A percentile compares a stretch with the other conserved stretches of the same genome.
Evolutionary conservation across 2,329 filamentous ascomycete species (phyloP).

Genomic region (Aspergillus sp.): DNA sequence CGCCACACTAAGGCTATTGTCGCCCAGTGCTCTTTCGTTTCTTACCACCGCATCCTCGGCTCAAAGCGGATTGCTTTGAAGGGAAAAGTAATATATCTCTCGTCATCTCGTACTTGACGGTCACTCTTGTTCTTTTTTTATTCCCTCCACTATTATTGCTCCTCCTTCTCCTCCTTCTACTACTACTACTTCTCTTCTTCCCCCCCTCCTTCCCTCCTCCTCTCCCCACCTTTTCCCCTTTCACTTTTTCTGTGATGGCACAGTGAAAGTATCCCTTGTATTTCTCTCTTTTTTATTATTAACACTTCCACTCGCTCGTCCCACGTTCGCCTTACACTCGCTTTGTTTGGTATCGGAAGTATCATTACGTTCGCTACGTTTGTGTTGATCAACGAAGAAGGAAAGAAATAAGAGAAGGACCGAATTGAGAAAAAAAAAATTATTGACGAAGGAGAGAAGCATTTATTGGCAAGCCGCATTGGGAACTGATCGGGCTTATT

Average conservation of each 20-base stretch:
- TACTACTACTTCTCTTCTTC: conserved; percentile 23
- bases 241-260: conserved; percentile 33
- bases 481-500: conserved; percentile 12
- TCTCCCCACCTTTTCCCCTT: conserved; percentile 14
- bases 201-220: conserved; percentile 21
- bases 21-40: conserved; percentile 16
- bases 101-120: conserved; percentile 19
- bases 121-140: conserved; percentile 16
- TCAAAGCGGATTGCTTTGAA: conserved; percentile 1
- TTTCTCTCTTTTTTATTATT: conserved; percentile 21
- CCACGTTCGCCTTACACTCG: conserved; percentile 42
- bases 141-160: not conserved
- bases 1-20: conserved; percentile 21
- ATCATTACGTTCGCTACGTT: conserved; percentile 44
- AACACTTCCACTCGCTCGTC: conserved; percentile 35
- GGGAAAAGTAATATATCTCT: conserved; percentile 22
- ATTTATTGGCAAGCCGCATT: conserved; percentile 19
- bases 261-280: conserved; percentile 26
- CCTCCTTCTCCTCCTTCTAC: conserved; percentile 21
- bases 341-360: conserved; percentile 38
- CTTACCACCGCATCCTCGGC: conserved; percentile 16
- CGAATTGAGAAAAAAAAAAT: conserved; percentile 4
- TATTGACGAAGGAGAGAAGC: conserved; percentile 1
- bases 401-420: conserved; percentile 13
- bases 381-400: conserved; percentile 23